Evolutionary conservation across 345 rosid genomes (phyloP), one percentile per base, ranked within the genome.

Genomic region (Citrus trifoliata): DNA sequence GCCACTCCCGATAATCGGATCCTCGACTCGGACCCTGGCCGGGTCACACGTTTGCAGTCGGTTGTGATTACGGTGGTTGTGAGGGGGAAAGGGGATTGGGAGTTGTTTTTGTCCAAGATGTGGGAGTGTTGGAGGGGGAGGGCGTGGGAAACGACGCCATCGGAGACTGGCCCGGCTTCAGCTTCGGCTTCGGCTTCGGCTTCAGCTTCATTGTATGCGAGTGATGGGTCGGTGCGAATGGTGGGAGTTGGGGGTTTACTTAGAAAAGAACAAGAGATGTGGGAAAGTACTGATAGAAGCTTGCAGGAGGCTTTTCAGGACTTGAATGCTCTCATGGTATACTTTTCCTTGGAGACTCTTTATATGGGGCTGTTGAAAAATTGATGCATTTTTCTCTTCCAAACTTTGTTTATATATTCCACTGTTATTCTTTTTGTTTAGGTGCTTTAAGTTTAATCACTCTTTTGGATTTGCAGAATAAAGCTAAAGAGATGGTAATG

Each of bases 251-350:
- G 97, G 25, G 97, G 99, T n/a, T 93, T 96, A 40, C 42, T 96
- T 72, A 90, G 97, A 93, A 96, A 93, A 51, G 98, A 96, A 84
- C 94, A 96, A 81, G 94, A 96, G 80, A 87, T 81, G 76, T 96
- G 99, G 98, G 98, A 96, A 84, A 94, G 80, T 75, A 96, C 99
- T 10, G 98, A 93, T 68, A 96, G 92, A 93, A 91, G 92, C 87
- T 86, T 94, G 87, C 98, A 96, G 59, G 97, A 94, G 25, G 99
- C 98, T 85, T 96, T 96, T 72, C 97, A 89, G 80, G 98, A 94
- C 87, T 85, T 93, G 88, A 94, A 91, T 88, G 98, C 98, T 66
- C 97, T 94, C 53, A 93, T 94, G 98, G 98, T 93, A 89, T 56
- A 48, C 35, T 70, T 56, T 61, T 64, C 25, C 12, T 46, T 28